These are phyloP conservation scores for Silene vulgaris DNA, from an alignment of 179 eudicot species.

Conservation along the genomic window DNA sequence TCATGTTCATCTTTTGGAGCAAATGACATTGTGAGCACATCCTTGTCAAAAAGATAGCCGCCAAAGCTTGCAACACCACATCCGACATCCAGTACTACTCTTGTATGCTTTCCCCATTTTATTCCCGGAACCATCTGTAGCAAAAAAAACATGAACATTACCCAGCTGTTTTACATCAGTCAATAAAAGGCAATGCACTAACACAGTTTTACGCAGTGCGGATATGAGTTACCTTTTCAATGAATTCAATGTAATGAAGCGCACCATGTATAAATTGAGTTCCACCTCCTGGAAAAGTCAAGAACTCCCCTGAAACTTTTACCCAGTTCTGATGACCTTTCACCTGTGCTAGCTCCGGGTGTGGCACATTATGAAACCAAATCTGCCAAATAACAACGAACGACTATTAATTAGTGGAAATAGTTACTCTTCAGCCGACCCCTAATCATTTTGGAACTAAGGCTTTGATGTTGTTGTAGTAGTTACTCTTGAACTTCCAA, in stretches of 20 bases:
- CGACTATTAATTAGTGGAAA: not conserved
- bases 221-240: conserved; percentile 45
- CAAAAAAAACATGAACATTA: conserved; percentile 8
- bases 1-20: conserved; percentile 91
- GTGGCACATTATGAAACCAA: conserved; percentile 86
- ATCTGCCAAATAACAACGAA: conserved; percentile 43
- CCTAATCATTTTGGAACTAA: too few species aligned
- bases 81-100: conserved; percentile 82
- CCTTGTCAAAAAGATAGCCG: conserved; percentile 70
- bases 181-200: not conserved
- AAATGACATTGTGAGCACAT: conserved; percentile 79
- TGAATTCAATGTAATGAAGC: conserved; percentile 60
- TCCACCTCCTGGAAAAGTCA: conserved; percentile 84
- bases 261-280: conserved; percentile 87
- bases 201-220: too few species aligned
- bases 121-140: conserved; percentile 70
- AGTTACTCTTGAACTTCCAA: too few species aligned
- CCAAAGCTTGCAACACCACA: conserved; percentile 91
- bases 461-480: too few species aligned
- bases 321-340: conserved; percentile 93
- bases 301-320: conserved; percentile 63
- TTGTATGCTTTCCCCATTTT: conserved; percentile 74
- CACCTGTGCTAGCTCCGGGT: conserved; percentile 55
- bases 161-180: not conserved
- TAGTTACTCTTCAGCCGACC: too few species aligned